A percentile compares a stretch with the other conserved stretches of the same genome.
Conservation (phyloP, 73 alveolate genomes). For the Paramecium primaurelia region DNA sequence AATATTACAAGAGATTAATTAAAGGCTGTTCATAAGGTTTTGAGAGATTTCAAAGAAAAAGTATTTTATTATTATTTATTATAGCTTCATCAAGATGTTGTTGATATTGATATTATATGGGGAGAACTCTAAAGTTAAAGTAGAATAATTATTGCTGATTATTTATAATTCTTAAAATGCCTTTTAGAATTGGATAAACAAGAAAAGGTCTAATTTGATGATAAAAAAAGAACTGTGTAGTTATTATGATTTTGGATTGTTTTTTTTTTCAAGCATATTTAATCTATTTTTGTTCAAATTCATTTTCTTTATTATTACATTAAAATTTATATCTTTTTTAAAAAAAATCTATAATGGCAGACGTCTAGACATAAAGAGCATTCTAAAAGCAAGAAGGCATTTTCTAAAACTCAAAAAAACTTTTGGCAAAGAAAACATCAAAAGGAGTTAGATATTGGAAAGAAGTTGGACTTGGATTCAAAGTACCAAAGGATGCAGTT, state of each 20-base stretch:
- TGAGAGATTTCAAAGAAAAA: not conserved
- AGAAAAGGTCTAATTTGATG: constrained; percentile 24
- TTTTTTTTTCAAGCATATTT: not conserved
- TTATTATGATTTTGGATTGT: constrained; percentile 6
- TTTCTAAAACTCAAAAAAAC: constrained; percentile 81
- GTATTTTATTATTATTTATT: not conserved
- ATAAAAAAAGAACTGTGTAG: not conserved
- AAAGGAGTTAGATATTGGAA: constrained; percentile 95
- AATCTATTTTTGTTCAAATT: not conserved
- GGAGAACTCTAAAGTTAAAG: not conserved
- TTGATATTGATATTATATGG: constrained; percentile 19
- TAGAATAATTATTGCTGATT: not conserved
- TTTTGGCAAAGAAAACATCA: constrained; percentile 80
- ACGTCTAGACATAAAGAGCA: constrained; percentile 81
- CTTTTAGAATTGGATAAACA: not conserved
- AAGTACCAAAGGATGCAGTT: constrained; percentile 96
- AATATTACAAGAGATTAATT: not conserved
- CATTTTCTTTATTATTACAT: not conserved
- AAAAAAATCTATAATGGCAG: constrained; percentile 31
- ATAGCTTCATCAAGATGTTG: not conserved
- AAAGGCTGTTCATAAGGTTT: not conserved
- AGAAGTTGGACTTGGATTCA: constrained; percentile 97
- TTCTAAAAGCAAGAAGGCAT: constrained; percentile 88
- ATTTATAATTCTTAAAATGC: constrained; percentile 18
- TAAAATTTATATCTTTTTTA: constrained; percentile 38